Percentiles rank a stretch among this genome's conserved stretches.
phyloP scores from a whole-genome alignment of 306 rosid species.

The Inga leiocalycina region DNA sequence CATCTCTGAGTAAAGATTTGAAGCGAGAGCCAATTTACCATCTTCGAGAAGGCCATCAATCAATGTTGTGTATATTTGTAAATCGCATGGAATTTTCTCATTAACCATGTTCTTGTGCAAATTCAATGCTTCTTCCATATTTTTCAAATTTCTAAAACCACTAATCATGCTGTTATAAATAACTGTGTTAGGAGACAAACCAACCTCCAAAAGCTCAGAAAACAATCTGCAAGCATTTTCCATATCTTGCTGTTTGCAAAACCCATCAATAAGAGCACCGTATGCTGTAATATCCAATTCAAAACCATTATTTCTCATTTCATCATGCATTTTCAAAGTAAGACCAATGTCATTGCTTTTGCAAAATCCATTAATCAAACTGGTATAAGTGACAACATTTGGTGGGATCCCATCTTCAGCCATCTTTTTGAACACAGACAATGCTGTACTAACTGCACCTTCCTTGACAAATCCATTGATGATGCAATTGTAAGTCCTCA shows the following conservation, averaged over 20 bases:
- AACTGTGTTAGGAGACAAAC: constrained; percentile 67
- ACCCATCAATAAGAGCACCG: constrained; percentile 60
- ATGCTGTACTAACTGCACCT: constrained; percentile 59
- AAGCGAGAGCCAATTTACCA: constrained; percentile 56
- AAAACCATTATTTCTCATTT: constrained; percentile 61
- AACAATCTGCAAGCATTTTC: constrained; percentile 57
- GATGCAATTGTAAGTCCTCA: constrained; percentile 65
- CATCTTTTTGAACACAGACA: constrained; percentile 56
- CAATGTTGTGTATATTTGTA: constrained; percentile 68
- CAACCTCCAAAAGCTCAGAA: constrained; percentile 63
- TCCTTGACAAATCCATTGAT: constrained; percentile 70
- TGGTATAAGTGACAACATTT: constrained; percentile 65
- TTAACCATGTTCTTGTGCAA: constrained; percentile 62
- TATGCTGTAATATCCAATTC: constrained; percentile 63
- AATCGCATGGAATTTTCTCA: constrained; percentile 62
- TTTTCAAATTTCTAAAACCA: constrained; percentile 62
- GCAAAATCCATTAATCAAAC: constrained; percentile 67
- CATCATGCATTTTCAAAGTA: constrained; percentile 66
- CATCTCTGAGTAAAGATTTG: constrained; percentile 79
- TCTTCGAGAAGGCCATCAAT: constrained; percentile 60
- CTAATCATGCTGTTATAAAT: constrained; percentile 72
- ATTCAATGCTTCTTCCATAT: constrained; percentile 69
- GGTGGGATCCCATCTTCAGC: constrained; percentile 61
- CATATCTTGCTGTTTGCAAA: constrained; percentile 77
- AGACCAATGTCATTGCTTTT: constrained; percentile 59